Base-by-base conservation (phyloP, 495 filamentous ascomycete genomes). In the Astrothelium macrocarpum region DNA sequence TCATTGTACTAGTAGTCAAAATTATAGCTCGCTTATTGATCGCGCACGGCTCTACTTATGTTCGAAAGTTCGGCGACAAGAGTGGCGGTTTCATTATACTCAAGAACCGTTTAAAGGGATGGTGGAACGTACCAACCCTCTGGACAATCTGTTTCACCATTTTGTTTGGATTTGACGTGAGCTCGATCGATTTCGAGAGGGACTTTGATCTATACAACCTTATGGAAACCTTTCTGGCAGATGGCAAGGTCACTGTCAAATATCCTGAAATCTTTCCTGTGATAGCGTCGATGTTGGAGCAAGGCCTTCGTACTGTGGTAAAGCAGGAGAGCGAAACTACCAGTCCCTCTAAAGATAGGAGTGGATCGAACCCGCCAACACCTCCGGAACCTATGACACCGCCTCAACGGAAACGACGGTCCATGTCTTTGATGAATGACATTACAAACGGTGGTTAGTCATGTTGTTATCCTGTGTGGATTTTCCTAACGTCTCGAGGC, bases 121-220 rank as follows among this genome's bases (percentile, higher is more conserved):
- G 91, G 88, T 97, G 94, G 94, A 86, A 87, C 71, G 79, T 94
- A 16, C 83, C 90, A 10, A 81, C 84, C 9, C 72, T 97, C 32
- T 98, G 95, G 95, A 85, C 87, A 7, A 86, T 94, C 39, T 91
- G 90, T 70, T 93, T 98, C 75, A 84, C 90, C 58, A 87, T 97
- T 56, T 76, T 98, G 11, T 95, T 98, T 72, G 90, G 88, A 18
- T 78, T 82, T 59, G 91, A 96, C 71, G 81, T 94, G 65, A 86
- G 85, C 42, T 79, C 84, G 39, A 80, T 95, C 67, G 81, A 91
- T 69, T 83, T 90, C 68, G 84, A 88, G 62, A 81, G 81, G 65
- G 79, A 86, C 5, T 87, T 96, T 69, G 86, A 91, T 64, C 79
- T 87, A 23, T 87, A 83, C 71, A 85, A 79, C 53, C 80, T 97